Evolutionary conservation across 495 filamentous ascomycete species (phyloP), one percentile per base, ranked within the genome.

Genomic region (Talaromyces wortmannii): DNA sequence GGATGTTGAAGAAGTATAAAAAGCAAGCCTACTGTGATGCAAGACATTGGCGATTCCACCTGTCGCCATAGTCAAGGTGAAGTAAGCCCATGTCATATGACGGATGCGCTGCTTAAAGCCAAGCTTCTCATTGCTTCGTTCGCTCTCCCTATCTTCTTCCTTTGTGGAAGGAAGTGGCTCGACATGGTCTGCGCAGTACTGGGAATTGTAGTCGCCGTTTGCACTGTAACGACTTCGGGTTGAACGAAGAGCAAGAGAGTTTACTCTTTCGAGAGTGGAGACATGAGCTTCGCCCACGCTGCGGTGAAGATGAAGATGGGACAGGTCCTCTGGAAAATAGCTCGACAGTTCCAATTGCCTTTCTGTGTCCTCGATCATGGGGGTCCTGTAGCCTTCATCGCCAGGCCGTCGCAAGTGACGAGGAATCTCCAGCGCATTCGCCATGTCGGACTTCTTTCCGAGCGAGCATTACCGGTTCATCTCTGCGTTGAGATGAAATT

Each of bases 11-110:
- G 31, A 53, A 44, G 10, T 5, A 50, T 1, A 8, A 7, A 49
- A 31, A 31, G 8, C 13, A 29, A 43, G 46, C 53, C 59, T 78
- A 90, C 88, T 78, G 18, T 78, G 74, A 61, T 87, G 78, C 51
- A 94, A 63, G 10, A 90, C 86, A 70, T 92, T 94, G 7, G 89
- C 85, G 56, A 95, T 74, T 0, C 90, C 90, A 11, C 90, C 90
- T 0, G 90, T 94, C 3, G 90, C 89, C 89, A 91, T 91, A 13
- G 78, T 82, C 71, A 87, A 75, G 4, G 85, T 87, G 55, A 89
- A 89, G 71, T 82, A 90, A 6, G 83, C 85, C 86, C 85, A 89
- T 1, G 78, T 80, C 40, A 75, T 64, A 65, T 80, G 76, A 3
- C 75, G 70, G 57, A 80, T 74, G 5, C 77, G 66, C 48, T 76